Conservation (phyloP, 257 asterid genomes). For the Cinchona pubescens region DNA sequence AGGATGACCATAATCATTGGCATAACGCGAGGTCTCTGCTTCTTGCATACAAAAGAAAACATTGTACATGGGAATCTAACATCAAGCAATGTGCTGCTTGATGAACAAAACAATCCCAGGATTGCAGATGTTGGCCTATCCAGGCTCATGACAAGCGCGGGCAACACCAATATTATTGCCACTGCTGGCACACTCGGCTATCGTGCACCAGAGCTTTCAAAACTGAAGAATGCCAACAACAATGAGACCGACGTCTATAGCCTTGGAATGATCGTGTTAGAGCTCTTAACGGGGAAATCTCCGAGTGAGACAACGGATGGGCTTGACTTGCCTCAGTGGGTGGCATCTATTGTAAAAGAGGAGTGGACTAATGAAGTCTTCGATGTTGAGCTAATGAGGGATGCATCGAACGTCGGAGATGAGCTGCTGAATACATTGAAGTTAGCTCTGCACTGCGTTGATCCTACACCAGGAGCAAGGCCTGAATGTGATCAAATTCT, state of each 20-base stretch:
- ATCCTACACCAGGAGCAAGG: conserved; percentile 74
- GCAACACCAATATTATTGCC: conserved; percentile 40
- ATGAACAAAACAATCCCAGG: conserved; percentile 57
- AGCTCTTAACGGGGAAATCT: conserved; percentile 86
- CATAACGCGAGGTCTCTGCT: conserved; percentile 60
- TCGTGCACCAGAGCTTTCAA: conserved; percentile 83
- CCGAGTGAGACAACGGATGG: conserved; percentile 87
- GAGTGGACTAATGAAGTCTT: conserved; percentile 93
- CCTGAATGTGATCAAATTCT: conserved; percentile 73
- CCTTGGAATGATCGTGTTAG: conserved; percentile 80
- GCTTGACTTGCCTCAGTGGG: conserved; percentile 84
- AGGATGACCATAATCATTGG: conserved; percentile 73
- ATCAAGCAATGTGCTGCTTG: conserved; percentile 68
- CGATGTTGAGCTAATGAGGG: conserved; percentile 79
- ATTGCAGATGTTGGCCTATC: conserved; percentile 56
- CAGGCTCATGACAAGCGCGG: conserved; percentile 42
- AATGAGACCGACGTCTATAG: conserved; percentile 77
- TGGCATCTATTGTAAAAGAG: conserved; percentile 82
- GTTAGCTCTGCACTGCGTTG: conserved; percentile 85
- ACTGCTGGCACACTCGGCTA: conserved; percentile 60
- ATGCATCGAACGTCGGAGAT: conserved; percentile 55
- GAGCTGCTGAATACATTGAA: conserved; percentile 74
- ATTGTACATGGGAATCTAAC: conserved; percentile 56
- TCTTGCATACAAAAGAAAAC: conserved; percentile 59
- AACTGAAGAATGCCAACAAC: conserved; percentile 58